Percentiles rank a stretch among this genome's conserved stretches.
These are phyloP conservation scores for Rhizopogon vulgaris DNA, from an alignment of 768 basidiomycete species.

Conservation along the genomic window DNA sequence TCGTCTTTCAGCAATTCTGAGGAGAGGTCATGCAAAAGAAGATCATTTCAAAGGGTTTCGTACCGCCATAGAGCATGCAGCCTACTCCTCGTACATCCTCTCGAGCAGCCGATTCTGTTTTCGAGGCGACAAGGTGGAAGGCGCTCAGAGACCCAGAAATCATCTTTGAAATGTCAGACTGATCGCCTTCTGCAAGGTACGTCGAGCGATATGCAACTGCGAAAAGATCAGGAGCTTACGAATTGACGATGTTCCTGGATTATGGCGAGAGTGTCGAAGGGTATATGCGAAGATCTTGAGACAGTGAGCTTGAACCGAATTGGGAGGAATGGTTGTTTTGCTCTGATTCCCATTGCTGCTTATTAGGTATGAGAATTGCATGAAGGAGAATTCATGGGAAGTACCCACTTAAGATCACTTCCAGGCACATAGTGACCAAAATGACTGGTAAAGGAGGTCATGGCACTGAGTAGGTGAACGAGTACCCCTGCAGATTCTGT, in stretches of 20 bases:
- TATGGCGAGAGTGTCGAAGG: slow-evolving; percentile 64
- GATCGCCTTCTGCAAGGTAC: slow-evolving; percentile 39
- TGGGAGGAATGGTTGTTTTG: slow-evolving; percentile 28
- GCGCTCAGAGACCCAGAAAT: slow-evolving; percentile 58
- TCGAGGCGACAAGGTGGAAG: slow-evolving; percentile 52
- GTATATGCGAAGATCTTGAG: slow-evolving; percentile 79
- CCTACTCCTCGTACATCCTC: slow-evolving; percentile 80
- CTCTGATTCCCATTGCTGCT: slow-evolving; percentile 24
- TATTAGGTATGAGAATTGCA: neutral
- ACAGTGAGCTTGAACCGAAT: slow-evolving; percentile 53
- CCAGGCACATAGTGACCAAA: slow-evolving; percentile 25
- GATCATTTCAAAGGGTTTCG: neutral
- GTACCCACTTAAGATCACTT: slow-evolving; percentile 14
- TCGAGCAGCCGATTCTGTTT: slow-evolving; percentile 46
- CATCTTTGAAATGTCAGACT: slow-evolving; percentile 54
- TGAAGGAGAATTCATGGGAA: neutral
- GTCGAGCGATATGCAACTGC: slow-evolving; percentile 4
- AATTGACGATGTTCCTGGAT: slow-evolving; percentile 42
- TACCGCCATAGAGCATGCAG: slow-evolving; percentile 75
- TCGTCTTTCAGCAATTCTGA: slow-evolving; percentile 85
- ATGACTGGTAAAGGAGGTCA: slow-evolving; percentile 48
- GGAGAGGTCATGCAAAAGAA: slow-evolving; percentile 7
- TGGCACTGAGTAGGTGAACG: slow-evolving; percentile 62
- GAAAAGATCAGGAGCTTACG: slow-evolving; percentile 31
- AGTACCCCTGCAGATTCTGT: slow-evolving; percentile 74